These are phyloP conservation scores for Hydnum rufescens DNA, from an alignment of 768 basidiomycete species.

Conservation along the genomic window DNA sequence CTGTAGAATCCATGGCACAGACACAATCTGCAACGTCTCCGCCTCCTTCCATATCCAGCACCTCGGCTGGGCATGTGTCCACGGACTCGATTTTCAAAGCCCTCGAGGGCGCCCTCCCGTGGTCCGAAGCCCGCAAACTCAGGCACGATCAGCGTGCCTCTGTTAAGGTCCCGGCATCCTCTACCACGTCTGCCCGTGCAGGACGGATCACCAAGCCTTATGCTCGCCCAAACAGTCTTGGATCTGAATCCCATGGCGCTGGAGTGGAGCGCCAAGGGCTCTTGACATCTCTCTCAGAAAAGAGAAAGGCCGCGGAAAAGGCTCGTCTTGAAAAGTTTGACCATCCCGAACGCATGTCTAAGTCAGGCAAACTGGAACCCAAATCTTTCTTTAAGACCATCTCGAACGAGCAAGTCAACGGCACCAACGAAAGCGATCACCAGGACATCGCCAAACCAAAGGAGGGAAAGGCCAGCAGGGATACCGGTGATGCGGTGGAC, in stretches of 20 bases:
- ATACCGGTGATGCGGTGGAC: no score
- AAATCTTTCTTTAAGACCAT: not conserved
- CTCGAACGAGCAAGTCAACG: not conserved
- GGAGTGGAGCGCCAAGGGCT: no score
- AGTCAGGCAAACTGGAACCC: no score
- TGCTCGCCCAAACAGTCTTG: not conserved
- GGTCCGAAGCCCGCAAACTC: constrained; percentile 10
- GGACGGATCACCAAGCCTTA: constrained; percentile 9
- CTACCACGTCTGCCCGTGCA: not conserved
- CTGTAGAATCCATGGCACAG: not conserved
- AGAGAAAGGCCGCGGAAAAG: not conserved
- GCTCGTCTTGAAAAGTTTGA: constrained; percentile 2
- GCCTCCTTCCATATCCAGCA: no score
- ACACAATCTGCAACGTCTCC: no score
- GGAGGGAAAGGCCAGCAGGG: not conserved
- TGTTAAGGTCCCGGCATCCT: constrained; percentile 3
- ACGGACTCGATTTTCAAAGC: constrained; percentile 9
- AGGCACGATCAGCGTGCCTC: constrained; percentile 8
- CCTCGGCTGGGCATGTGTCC: not conserved
- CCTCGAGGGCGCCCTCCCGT: constrained; percentile 9
- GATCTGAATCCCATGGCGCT: not conserved
- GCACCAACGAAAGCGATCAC: not conserved
- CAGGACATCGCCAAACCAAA: not conserved
- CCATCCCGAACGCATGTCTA: not conserved
- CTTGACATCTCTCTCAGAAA: not conserved